These are phyloP conservation scores for Asterella californica DNA, from an alignment of 225 moss, liverwort and hornwort genomes.

Conservation along the genomic window DNA sequence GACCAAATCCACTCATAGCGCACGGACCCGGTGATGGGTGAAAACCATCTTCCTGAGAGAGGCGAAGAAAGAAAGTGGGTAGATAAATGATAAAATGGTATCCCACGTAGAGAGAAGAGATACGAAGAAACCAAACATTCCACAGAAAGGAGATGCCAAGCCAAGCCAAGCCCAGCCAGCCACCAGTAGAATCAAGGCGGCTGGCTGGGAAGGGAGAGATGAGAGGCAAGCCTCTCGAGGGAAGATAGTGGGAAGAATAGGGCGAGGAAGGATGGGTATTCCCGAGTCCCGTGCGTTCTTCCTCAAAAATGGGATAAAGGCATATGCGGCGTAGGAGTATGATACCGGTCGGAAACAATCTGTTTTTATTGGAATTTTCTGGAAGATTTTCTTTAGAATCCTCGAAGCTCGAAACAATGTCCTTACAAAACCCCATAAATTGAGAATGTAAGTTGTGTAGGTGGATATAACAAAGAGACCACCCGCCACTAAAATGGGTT, in stretches of 20 bases:
- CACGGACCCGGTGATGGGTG: background rate
- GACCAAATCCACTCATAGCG: conserved; percentile 5
- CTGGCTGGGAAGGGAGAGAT: background rate
- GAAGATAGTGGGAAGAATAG: background rate
- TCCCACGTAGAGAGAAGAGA: conserved; percentile 4
- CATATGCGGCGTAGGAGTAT: conserved; percentile 11
- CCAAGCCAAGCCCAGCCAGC: conserved; percentile 19
- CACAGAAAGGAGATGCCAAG: conserved; percentile 16
- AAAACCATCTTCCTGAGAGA: conserved; percentile 1
- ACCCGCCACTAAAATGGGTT: conserved; percentile 39
- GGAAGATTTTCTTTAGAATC: conserved; percentile 27
- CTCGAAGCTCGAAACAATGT: conserved; percentile 30
- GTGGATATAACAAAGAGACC: conserved; percentile 22
- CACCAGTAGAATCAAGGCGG: background rate
- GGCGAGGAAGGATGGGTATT: background rate
- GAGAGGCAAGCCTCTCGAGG: conserved; percentile 8
- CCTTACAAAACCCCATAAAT: conserved; percentile 30
- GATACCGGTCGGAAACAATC: conserved; percentile 22
- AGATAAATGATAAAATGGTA: background rate
- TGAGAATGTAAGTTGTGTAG: conserved; percentile 27
- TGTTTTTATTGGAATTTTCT: conserved; percentile 28
- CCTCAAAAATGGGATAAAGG: conserved; percentile 24
- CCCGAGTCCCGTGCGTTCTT: background rate
- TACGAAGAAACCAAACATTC: conserved; percentile 14
- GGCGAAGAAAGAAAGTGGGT: background rate